A percentile compares a stretch with the other conserved stretches of the same genome.
Conservation (phyloP, 768 basidiomycete species). For the Phanerochaete carnosa region DNA sequence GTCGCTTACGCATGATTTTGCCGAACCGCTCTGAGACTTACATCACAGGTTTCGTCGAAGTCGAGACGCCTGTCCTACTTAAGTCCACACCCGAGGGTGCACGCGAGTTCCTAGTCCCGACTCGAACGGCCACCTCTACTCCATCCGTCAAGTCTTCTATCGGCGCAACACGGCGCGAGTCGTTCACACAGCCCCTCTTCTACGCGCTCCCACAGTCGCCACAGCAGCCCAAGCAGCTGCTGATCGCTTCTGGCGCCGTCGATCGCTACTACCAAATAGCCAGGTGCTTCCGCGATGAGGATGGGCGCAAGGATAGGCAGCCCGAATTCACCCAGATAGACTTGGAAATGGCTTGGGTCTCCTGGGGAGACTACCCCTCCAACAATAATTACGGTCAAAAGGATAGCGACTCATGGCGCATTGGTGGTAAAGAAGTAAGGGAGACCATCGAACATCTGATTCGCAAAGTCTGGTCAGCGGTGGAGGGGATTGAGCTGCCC, state of each 20-base stretch:
- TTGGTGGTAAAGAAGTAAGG: slow-evolving; percentile 83
- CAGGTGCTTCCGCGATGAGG: slow-evolving; percentile 93
- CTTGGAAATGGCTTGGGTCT: slow-evolving; percentile 94
- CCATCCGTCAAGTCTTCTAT: slow-evolving; percentile 27
- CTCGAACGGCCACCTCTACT: slow-evolving; percentile 40
- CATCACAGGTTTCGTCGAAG: slow-evolving; percentile 77
- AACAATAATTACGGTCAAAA: not conserved
- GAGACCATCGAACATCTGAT: slow-evolving; percentile 74
- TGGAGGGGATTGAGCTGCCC: slow-evolving; percentile 61
- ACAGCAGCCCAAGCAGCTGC: slow-evolving; percentile 92
- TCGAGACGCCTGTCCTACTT: slow-evolving; percentile 89
- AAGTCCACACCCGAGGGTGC: slow-evolving; percentile 94
- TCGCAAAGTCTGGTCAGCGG: slow-evolving; percentile 68
- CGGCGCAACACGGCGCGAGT: not conserved
- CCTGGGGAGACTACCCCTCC: slow-evolving; percentile 52
- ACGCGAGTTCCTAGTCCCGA: slow-evolving; percentile 88
- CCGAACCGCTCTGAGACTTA: not conserved
- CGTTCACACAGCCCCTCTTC: slow-evolving; percentile 44
- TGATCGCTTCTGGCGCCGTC: slow-evolving; percentile 87
- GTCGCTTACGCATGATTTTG: not conserved
- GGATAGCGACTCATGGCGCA: slow-evolving; percentile 53
- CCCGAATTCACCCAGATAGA: slow-evolving; percentile 98
- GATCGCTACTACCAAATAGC: slow-evolving; percentile 93
- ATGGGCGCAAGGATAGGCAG: slow-evolving; percentile 91
- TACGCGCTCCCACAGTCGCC: slow-evolving; percentile 94